Base-by-base conservation (phyloP, 2,329 filamentous ascomycete species). In the Ophiostoma piceae region DNA sequence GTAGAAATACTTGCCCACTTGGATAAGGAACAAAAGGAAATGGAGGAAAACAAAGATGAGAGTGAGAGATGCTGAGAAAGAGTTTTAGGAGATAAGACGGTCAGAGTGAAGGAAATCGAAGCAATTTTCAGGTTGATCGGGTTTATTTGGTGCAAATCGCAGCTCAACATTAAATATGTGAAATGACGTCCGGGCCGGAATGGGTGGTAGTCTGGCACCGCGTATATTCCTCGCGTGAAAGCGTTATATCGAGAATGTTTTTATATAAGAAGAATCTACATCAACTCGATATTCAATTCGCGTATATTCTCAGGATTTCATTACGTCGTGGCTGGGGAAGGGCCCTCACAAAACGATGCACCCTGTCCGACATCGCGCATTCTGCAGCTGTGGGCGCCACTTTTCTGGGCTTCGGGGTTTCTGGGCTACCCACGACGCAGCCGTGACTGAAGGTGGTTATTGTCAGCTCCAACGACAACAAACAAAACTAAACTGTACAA, bases 361-460 rank as follows among this genome's bases (percentile, higher is more conserved):
- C 11, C n/a, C 19, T 41, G 62, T 19, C 62, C 62, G 62, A 39
- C 62, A 65, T 39, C 62, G 35, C 35, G 32, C 62, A 39, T 41
- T 32, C 57, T 62, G 11, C 57, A 62, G 26, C 57, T 62, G 26
- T 62, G 57, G 57, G 12, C 12, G 26, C 57, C 57, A 62, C 57
- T 62, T 62, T 62, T 62, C 57, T 62, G n/a, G 22, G 51, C 12
- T 57, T n/a, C 43, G 6, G 43, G 43, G 19, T 26, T 57, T 57
- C 22, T 57, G 22, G 26, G 26, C 71, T 72, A 72, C 71, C 71
- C 69, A 41, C 22, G 67, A 69, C 39, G 67, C 22, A n/a, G 41
- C 39, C 51, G 62, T 8, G 11, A 32, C 4, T 35, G 26, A 62
- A 64, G 51, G 3, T 41, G 47, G 67, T 32, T n/a, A 51, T 14